Percentiles rank a stretch among this genome's conserved stretches.
These are phyloP conservation scores for Arachis monticola DNA, from an alignment of 331 rosid genomes.

Conservation along the genomic window DNA sequence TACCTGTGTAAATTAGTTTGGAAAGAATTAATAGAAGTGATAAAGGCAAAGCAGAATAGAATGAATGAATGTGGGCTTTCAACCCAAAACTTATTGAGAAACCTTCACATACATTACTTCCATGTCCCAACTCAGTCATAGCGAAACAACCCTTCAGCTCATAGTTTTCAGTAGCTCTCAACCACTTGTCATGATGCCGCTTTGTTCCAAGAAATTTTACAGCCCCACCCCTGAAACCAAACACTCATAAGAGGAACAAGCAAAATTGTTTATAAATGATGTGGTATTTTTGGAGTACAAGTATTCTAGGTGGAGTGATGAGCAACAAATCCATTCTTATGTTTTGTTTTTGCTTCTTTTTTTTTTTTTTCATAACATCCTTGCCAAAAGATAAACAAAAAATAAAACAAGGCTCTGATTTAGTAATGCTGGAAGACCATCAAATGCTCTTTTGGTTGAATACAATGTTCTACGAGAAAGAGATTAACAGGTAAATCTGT, in stretches of 20 bases:
- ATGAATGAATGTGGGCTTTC: conserved; percentile 27
- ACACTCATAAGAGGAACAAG: conserved; percentile 25
- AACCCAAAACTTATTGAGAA: conserved; percentile 28
- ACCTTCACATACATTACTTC: conserved; percentile 81
- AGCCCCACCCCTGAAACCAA: conserved; percentile 86
- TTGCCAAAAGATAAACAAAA: background rate
- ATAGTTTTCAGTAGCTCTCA: conserved; percentile 71
- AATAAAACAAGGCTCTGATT: background rate
- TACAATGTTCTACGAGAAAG: background rate
- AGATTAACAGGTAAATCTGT: background rate
- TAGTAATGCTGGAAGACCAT: background rate
- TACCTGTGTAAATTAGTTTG: conserved; percentile 57
- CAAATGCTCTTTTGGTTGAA: background rate
- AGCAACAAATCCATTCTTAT: conserved; percentile 1
- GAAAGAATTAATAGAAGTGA: conserved; percentile 33
- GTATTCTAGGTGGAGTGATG: background rate
- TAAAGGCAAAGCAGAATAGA: conserved; percentile 26
- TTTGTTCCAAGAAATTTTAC: conserved; percentile 77
- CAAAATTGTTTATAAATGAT: background rate
- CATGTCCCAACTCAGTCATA: conserved; percentile 95
- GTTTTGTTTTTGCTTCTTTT: background rate
- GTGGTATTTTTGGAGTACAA: background rate
- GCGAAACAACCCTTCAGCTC: conserved; percentile 82
- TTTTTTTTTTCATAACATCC: background rate
- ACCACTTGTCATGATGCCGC: conserved; percentile 90